Evolutionary conservation across 306 rosid genomes (phyloP).

Genomic region (Carpinus fangiana): DNA sequence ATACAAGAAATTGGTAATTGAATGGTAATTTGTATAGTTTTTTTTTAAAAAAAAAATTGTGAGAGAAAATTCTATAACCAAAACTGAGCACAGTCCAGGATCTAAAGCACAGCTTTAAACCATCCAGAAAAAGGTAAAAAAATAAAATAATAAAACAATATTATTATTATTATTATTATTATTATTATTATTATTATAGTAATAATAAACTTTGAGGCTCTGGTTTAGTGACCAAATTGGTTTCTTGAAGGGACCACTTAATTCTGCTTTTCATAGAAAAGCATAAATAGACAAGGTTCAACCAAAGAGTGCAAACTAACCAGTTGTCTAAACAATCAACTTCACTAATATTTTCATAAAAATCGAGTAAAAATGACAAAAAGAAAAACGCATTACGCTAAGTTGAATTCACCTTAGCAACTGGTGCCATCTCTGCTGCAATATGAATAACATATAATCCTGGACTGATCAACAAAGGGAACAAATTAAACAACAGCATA

Average conservation of each 20-base stretch:
- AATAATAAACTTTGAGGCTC: background rate
- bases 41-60: background rate
- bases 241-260: background rate
- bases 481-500: constrained; percentile 40
- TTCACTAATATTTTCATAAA: background rate
- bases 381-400: constrained; percentile 15
- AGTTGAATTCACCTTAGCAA: constrained; percentile 75
- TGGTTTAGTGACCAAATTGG: background rate
- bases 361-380: background rate
- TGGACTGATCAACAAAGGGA: constrained; percentile 61
- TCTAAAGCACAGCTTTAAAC: background rate
- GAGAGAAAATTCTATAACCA: background rate
- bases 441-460: constrained; percentile 85
- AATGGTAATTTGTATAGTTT: background rate
- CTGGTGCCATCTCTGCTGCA: constrained; percentile 99
- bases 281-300: background rate
- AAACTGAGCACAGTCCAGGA: background rate
- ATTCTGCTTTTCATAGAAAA: background rate
- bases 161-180: too few species aligned
- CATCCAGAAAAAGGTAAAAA: background rate
- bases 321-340: background rate
- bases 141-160: background rate
- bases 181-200: background rate
- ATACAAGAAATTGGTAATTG: background rate
- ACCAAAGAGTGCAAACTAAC: background rate